Conservation (phyloP, 352 stramenopile genomes). For the Phytophthora podocarpi region DNA sequence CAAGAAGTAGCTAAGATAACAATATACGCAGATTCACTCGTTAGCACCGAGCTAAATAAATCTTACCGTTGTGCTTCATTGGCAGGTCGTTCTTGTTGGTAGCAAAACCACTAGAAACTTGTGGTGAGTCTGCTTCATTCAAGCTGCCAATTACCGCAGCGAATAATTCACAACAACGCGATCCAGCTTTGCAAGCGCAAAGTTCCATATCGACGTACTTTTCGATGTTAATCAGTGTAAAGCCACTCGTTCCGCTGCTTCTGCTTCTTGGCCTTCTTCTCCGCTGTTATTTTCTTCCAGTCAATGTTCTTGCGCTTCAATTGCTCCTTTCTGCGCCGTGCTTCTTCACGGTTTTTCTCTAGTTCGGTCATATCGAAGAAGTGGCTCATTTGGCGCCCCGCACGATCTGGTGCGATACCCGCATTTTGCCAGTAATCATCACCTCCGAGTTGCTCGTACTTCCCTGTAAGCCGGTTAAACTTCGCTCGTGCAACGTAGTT, state of each 20-base stretch:
- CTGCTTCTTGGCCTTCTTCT: slow-evolving; percentile 89
- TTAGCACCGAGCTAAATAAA: no score
- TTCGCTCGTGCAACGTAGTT: slow-evolving; percentile 75
- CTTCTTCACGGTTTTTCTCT: slow-evolving; percentile 84
- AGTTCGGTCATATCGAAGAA: slow-evolving; percentile 85
- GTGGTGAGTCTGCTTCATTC: no score
- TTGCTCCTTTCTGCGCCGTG: slow-evolving; percentile 73
- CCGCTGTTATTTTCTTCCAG: slow-evolving; percentile 84
- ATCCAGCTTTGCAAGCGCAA: no score
- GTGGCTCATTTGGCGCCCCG: slow-evolving; percentile 84
- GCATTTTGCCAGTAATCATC: slow-evolving; percentile 70
- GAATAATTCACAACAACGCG: no score
- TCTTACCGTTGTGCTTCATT: no score
- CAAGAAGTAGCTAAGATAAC: no score
- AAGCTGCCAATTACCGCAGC: no score
- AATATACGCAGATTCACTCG: no score
- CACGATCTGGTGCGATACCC: slow-evolving; percentile 68
- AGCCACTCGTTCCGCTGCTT: slow-evolving; percentile 89
- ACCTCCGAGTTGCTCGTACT: slow-evolving; percentile 70
- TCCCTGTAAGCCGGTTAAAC: slow-evolving; percentile 81
- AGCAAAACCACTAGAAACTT: no score
- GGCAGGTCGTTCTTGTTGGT: no score
- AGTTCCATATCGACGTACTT: not conserved
- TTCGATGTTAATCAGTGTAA: slow-evolving; percentile 63
- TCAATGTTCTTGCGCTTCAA: slow-evolving; percentile 88